These are phyloP conservation scores for Curvularia lunata DNA, from an alignment of 2,329 filamentous ascomycete genomes.

Conservation along the genomic window DNA sequence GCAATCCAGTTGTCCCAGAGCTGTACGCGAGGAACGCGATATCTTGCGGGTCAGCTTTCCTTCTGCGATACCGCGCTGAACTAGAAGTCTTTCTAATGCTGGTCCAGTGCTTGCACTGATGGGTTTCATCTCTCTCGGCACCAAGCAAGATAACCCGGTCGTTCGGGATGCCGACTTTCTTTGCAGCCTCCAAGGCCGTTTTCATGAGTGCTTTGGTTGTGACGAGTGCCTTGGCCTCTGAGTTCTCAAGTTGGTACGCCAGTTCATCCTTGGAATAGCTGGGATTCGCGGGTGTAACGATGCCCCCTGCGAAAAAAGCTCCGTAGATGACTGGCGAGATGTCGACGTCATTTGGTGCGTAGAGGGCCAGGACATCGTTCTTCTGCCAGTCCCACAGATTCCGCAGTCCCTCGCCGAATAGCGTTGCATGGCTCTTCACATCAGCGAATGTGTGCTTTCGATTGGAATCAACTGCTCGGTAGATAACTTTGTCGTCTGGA, in stretches of 20 bases:
- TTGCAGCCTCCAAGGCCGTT: conserved; percentile 70
- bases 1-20: conserved; percentile 53
- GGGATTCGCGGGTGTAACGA: conserved; percentile 82
- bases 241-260: conserved; percentile 80
- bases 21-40: conserved; percentile 75
- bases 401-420: conserved; percentile 79
- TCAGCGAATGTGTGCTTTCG: conserved; percentile 70
- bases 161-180: conserved; percentile 69
- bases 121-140: conserved; percentile 64
- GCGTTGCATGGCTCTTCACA: conserved; percentile 66
- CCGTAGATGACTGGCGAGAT: conserved; percentile 78
- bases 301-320: conserved; percentile 78
- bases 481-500: conserved; percentile 33
- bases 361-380: conserved; percentile 81
- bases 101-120: conserved; percentile 72
- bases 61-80: conserved; percentile 63
- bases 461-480: conserved; percentile 26
- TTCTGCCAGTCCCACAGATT: conserved; percentile 77
- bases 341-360: conserved; percentile 84
- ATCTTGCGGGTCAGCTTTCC: conserved; percentile 68
- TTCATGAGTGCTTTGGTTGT: conserved; percentile 73
- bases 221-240: conserved; percentile 72
- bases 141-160: conserved; percentile 79
- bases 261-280: conserved; percentile 83
- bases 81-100: conserved; percentile 69